phyloP scores from a whole-genome alignment of 106 monocot genomes.

The Phalaenopsis equestris region DNA sequence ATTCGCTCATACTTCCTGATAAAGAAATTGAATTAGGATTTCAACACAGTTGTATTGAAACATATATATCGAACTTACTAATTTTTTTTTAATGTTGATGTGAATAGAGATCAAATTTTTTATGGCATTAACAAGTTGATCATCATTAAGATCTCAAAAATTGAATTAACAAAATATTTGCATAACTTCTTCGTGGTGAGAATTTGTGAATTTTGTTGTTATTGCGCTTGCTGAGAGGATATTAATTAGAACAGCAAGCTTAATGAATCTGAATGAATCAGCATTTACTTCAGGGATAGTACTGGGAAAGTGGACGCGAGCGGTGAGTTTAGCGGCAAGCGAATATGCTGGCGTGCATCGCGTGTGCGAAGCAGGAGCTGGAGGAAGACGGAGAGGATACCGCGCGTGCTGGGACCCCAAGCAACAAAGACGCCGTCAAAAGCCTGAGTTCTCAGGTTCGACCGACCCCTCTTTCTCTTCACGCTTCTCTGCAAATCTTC shows the following conservation, averaged over 20 bases:
- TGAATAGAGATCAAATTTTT: too few relatives aligned
- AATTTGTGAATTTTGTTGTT: background rate
- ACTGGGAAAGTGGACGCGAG: background rate
- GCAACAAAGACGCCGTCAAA: conserved; percentile 14
- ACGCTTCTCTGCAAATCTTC: conserved; percentile 1
- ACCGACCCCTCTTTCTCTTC: background rate
- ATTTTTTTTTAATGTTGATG: too few relatives aligned
- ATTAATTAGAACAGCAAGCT: too few relatives aligned
- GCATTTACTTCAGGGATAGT: background rate
- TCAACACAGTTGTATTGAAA: too few relatives aligned
- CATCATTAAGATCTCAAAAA: too few relatives aligned
- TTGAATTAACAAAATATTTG: too few relatives aligned
- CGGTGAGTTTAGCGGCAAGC: background rate
- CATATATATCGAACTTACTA: too few relatives aligned
- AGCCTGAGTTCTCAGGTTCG: conserved; percentile 12
- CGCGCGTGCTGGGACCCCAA: conserved; percentile 8
- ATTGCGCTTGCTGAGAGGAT: background rate
- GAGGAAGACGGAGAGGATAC: conserved; percentile 5
- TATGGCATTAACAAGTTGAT: background rate
- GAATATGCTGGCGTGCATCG: conserved; percentile 8
- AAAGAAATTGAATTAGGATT: too few relatives aligned
- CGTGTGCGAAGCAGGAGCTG: conserved; percentile 7
- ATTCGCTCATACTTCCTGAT: too few relatives aligned
- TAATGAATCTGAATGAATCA: too few relatives aligned
- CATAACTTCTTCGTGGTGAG: background rate